A percentile compares a stretch with the other conserved stretches of the same genome.
phyloP scores from a whole-genome alignment of 2,329 filamentous ascomycete genomes.

The Paracoccidioides brasiliensis region DNA sequence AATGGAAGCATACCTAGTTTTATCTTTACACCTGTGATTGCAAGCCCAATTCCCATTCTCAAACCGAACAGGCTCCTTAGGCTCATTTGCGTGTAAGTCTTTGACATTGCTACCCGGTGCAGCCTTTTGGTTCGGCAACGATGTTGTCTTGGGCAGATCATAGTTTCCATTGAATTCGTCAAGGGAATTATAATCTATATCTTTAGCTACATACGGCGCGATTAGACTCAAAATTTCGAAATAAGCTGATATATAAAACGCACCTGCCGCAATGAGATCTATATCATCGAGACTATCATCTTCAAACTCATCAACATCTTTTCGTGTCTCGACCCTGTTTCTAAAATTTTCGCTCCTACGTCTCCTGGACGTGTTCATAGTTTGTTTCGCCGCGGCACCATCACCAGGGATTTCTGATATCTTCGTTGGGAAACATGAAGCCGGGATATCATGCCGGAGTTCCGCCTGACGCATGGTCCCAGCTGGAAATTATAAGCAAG shows the following conservation, averaged over 20 bases:
- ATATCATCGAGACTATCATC: constrained; percentile 41
- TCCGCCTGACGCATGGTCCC: constrained; percentile 44
- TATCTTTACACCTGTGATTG: constrained; percentile 56
- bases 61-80: constrained; percentile 39
- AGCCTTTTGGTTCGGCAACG: constrained; percentile 6
- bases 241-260: constrained; percentile 3
- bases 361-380: constrained; percentile 9
- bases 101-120: constrained; percentile 5
- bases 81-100: constrained; percentile 6
- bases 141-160: not conserved
- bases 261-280: constrained; percentile 37
- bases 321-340: constrained; percentile 4
- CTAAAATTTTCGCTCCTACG: constrained; percentile 13
- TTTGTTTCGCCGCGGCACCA: not conserved
- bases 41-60: constrained; percentile 62
- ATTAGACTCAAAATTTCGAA: not conserved
- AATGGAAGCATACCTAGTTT: constrained; percentile 25
- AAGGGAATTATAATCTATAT: constrained; percentile 15
- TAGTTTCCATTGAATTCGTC: constrained; percentile 3
- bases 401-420: not conserved
- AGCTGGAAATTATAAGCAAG: constrained; percentile 27
- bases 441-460: constrained; percentile 38
- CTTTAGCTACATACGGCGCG: constrained; percentile 5
- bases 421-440: constrained; percentile 30
- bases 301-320: constrained; percentile 37